These are phyloP conservation scores for Cystofilobasidium capitatum DNA, from an alignment of 768 basidiomycete genomes.

Conservation along the genomic window DNA sequence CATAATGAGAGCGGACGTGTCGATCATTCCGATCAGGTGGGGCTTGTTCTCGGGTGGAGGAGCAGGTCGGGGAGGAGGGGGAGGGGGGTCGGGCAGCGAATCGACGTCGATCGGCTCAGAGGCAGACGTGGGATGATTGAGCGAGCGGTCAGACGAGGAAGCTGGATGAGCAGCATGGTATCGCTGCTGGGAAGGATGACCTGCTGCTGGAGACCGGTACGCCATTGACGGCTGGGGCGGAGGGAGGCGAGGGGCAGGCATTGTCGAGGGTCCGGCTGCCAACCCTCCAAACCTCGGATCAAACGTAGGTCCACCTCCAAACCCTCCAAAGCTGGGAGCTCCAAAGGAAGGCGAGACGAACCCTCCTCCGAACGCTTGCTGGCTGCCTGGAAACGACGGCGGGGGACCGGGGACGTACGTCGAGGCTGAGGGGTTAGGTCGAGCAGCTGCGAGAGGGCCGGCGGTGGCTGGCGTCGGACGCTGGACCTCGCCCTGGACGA, in stretches of 20 bases:
- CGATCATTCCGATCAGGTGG: conserved; percentile 13
- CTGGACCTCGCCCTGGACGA: not conserved
- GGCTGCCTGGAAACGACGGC: not conserved
- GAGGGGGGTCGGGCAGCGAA: conserved; percentile 7
- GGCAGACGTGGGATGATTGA: not conserved
- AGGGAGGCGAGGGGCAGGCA: too few relatives aligned
- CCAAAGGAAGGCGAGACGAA: too few relatives aligned
- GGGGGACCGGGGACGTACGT: not conserved
- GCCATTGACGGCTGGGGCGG: too few relatives aligned
- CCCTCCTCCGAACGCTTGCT: too few relatives aligned
- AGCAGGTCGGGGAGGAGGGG: not conserved
- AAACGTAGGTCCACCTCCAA: too few relatives aligned
- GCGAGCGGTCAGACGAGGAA: not conserved
- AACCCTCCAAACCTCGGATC: too few relatives aligned
- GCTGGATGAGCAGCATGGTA: not conserved
- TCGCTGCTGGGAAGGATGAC: not conserved
- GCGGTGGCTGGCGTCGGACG: not conserved
- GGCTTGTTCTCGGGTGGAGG: conserved; percentile 4
- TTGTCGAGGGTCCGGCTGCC: too few relatives aligned
- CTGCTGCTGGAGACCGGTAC: too few relatives aligned
- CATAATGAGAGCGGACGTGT: conserved; percentile 22
- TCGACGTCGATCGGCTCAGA: conserved; percentile 19
- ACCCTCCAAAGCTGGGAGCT: too few relatives aligned
- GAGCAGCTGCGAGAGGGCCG: not conserved
- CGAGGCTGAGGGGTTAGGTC: not conserved